phyloP scores from a whole-genome alignment of 345 rosid genomes.

The Populus deltoides region DNA sequence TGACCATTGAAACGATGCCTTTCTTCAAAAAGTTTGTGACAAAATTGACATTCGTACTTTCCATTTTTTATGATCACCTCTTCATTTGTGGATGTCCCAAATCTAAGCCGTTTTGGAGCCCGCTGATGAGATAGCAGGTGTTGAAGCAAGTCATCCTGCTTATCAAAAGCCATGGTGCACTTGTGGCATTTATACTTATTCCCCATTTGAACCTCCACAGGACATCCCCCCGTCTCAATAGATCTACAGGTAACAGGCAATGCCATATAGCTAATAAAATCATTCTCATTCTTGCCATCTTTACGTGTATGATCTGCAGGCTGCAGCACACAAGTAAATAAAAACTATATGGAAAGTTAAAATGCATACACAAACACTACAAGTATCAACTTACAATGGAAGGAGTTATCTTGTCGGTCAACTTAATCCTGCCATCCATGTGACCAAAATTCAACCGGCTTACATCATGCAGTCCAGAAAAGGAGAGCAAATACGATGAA shows the following conservation, averaged over 20 bases:
- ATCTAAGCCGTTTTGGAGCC: conserved; percentile 24
- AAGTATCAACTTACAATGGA: conserved; percentile 37
- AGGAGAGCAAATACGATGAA: conserved; percentile 46
- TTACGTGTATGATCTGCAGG: conserved; percentile 20
- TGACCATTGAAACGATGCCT: conserved; percentile 38
- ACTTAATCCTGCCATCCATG: conserved; percentile 18
- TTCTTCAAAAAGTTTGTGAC: conserved; percentile 42
- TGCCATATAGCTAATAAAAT: conserved; percentile 15
- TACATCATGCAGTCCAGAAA: conserved; percentile 31
- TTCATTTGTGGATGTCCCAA: conserved; percentile 19
- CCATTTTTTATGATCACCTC: conserved; percentile 38
- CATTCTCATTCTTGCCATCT: conserved; percentile 25
- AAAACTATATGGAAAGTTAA: neutral
- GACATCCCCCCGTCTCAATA: conserved; percentile 20
- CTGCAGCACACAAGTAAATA: conserved; percentile 30
- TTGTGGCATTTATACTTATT: conserved; percentile 44
- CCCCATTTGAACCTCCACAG: conserved; percentile 13
- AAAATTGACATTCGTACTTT: conserved; percentile 51
- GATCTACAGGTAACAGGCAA: conserved; percentile 26
- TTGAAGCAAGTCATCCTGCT: conserved; percentile 38
- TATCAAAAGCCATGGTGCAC: conserved; percentile 37
- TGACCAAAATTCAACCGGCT: conserved; percentile 23
- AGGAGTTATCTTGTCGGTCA: conserved; percentile 15
- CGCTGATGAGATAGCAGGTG: conserved; percentile 43
- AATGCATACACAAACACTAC: conserved; percentile 3